Percentiles rank a stretch among this genome's conserved stretches.
Evolutionary conservation across 2,329 filamentous ascomycete species (phyloP).

Genomic region (Blumeria hordei): DNA sequence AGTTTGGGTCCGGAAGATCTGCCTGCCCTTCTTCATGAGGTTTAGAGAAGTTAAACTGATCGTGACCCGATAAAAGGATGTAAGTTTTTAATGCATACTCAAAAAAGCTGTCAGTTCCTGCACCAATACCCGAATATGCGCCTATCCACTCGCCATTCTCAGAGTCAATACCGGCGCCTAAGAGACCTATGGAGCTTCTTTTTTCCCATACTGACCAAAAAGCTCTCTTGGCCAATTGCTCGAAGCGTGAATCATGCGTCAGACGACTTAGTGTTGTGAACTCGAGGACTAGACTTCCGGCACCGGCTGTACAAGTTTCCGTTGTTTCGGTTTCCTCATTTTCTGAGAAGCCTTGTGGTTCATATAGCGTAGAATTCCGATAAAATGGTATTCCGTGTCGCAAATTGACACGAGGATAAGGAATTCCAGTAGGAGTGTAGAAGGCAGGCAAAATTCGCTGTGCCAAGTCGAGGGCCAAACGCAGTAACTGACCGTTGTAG

Average conservation of each 20-base stretch:
- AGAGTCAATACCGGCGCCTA: constrained; percentile 80
- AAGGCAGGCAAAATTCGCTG: constrained; percentile 76
- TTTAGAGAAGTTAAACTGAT: constrained; percentile 24
- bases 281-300: constrained; percentile 84
- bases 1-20: constrained; percentile 37
- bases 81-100: constrained; percentile 93
- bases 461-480: constrained; percentile 70
- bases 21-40: constrained; percentile 8
- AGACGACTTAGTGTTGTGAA: constrained; percentile 77
- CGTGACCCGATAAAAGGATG: constrained; percentile 62
- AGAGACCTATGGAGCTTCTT: constrained; percentile 61
- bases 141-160: constrained; percentile 79
- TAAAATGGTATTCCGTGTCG: constrained; percentile 84
- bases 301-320: constrained; percentile 88
- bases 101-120: constrained; percentile 94
- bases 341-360: constrained; percentile 19
- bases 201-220: constrained; percentile 96
- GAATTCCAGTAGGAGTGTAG: constrained; percentile 71
- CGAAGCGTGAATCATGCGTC: constrained; percentile 69
- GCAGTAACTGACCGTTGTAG: constrained; percentile 74
- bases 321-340: constrained; percentile 41
- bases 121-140: constrained; percentile 78
- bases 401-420: constrained; percentile 84
- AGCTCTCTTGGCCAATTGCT: constrained; percentile 68
- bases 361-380: constrained; percentile 56